Base-by-base conservation (phyloP, 164 flowering plant genomes). In the Amborella trichopoda region DNA sequence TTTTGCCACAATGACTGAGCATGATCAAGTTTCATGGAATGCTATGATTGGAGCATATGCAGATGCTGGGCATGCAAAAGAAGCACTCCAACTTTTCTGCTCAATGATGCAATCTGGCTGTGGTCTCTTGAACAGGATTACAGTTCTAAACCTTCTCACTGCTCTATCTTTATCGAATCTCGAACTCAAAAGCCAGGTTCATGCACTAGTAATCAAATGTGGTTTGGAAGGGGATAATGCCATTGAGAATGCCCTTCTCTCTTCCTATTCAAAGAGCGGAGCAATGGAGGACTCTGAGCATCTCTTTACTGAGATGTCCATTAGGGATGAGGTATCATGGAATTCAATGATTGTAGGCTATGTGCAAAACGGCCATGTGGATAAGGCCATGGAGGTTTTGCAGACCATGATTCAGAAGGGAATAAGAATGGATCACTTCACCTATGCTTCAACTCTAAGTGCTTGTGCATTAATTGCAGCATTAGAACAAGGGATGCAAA, bases 401-500 rank as follows among this genome's bases (percentile, higher is more conserved):
- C 73, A 81, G 87, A 60, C 59, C 34, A 73, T 83, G 91, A 60
- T 76, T 78, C 94, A 72, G 33, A 73, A 60, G 44, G 89, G 89
- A 50, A 74, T 69, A 49, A 69, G 52, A 61, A 41, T 83, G 49
- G 94, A 90, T 54, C 47, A 61, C 50, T 86, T 81, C 69, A 81
- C 85, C 23, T 75, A 76, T 55, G 87, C 98, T 46, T 77, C 93
- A 17, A 80, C 81, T 62, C 83, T 90, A 4, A 83, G 98, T 68
- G 98, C 94, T 32, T 86, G 94, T 71, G 95, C 98, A 23, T 79
- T 89, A 2, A 72, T 77, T 44, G 89, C 96, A 44, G 75, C 94
- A 28, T 54, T 86, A 48, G 83, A 75, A 53, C 81, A 75, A 49
- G 98, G 94, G 26, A 83, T 83, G 94, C 91, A 90, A 61, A 75